Evolutionary conservation across 129 eudicot genomes (phyloP).

Genomic region (Logfia minima): DNA sequence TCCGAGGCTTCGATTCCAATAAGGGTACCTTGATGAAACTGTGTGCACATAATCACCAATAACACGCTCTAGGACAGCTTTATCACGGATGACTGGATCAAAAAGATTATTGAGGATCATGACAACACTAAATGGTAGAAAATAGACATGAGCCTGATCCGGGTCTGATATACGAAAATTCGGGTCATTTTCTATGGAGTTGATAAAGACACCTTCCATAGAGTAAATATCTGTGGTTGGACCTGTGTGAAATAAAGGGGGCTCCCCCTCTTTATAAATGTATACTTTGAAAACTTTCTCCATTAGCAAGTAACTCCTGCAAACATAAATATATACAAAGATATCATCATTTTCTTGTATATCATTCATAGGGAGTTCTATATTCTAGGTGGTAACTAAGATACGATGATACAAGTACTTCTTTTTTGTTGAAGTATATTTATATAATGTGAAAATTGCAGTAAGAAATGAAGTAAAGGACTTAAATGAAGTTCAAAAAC

Average conservation of each 20-base stretch:
- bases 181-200: slow-evolving; percentile 45
- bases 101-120: slow-evolving; percentile 68
- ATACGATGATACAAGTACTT: no score
- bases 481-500: no score
- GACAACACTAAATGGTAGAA: slow-evolving; percentile 80
- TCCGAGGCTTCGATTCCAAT: slow-evolving; percentile 86
- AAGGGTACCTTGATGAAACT: slow-evolving; percentile 60
- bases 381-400: background rate
- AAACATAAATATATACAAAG: background rate
- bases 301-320: slow-evolving; percentile 83
- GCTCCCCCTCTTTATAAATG: slow-evolving; percentile 79
- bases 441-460: no score
- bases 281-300: slow-evolving; percentile 66
- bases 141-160: slow-evolving; percentile 65
- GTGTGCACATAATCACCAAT: slow-evolving; percentile 55
- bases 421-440: no score
- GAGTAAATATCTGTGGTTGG: slow-evolving; percentile 66
- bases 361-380: background rate
- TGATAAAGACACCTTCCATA: slow-evolving; percentile 66
- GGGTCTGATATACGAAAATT: slow-evolving; percentile 52
- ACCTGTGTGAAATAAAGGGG: slow-evolving; percentile 72
- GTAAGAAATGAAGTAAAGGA: no score
- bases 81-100: slow-evolving; percentile 71
- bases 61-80: slow-evolving; percentile 63
- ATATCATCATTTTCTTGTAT: background rate